Conservation (phyloP, 768 basidiomycete species). For the Lactifluus piperatus region DNA sequence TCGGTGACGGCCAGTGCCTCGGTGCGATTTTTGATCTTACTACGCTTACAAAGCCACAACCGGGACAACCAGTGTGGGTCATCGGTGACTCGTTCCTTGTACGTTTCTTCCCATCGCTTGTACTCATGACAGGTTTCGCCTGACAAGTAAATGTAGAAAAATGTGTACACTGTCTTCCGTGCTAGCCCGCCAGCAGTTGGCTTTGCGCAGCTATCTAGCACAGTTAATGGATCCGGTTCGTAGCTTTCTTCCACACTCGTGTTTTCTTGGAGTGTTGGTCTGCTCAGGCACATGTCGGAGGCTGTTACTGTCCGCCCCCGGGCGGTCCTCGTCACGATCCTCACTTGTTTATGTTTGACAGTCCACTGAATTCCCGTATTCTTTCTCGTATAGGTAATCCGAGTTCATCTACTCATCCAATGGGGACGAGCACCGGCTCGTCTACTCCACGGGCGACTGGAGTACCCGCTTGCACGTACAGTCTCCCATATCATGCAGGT, state of each 20-base stretch:
- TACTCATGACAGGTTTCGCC: neutral
- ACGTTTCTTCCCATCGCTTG: slow-evolving; percentile 22
- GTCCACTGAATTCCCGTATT: too few species aligned
- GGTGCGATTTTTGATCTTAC: slow-evolving; percentile 70
- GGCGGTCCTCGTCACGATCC: neutral
- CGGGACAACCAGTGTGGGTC: slow-evolving; percentile 28
- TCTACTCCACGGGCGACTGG: too few species aligned
- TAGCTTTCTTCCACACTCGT: neutral
- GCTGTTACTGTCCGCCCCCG: too few species aligned
- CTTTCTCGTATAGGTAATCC: too few species aligned
- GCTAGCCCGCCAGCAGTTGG: slow-evolving; percentile 33
- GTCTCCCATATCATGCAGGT: neutral
- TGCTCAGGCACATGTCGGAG: too few species aligned
- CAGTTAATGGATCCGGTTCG: slow-evolving; percentile 29
- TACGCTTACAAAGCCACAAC: slow-evolving; percentile 35
- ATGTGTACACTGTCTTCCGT: slow-evolving; percentile 36
- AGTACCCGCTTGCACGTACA: neutral
- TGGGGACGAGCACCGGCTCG: too few species aligned
- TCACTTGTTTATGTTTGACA: too few species aligned
- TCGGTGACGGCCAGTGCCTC: slow-evolving; percentile 41
- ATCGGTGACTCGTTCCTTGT: slow-evolving; percentile 49
- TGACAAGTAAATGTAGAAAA: slow-evolving; percentile 31
- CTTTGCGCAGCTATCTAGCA: slow-evolving; percentile 38
- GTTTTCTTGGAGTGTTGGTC: too few species aligned
- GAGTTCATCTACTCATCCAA: too few species aligned